A percentile compares a stretch with the other conserved stretches of the same genome.
phyloP scores from a whole-genome alignment of 2,329 filamentous ascomycete genomes.

The Colletotrichum paranaense region DNA sequence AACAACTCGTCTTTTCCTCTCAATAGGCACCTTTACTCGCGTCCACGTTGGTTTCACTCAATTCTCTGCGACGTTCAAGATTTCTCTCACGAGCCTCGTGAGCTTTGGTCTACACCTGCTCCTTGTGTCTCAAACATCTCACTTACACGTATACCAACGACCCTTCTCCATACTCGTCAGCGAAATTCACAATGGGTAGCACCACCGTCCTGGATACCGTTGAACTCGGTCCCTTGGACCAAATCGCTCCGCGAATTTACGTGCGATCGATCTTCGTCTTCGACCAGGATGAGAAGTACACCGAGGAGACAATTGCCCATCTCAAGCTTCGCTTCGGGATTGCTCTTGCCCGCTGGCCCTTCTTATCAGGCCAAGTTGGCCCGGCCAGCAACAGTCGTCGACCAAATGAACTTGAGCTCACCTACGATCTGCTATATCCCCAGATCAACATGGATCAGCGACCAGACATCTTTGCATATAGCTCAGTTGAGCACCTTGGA shows the following conservation, averaged over 20 bases:
- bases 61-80: background rate
- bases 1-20: background rate
- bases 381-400: background rate
- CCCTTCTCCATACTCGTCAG: background rate
- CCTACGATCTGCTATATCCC: background rate
- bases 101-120: conserved; percentile 10
- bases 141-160: background rate
- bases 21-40: background rate
- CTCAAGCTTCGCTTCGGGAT: background rate
- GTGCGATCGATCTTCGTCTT: conserved; percentile 18
- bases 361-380: conserved; percentile 15
- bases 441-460: background rate
- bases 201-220: background rate
- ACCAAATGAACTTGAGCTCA: conserved; percentile 14
- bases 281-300: background rate
- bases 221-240: conserved; percentile 6
- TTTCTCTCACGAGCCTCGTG: background rate
- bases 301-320: background rate
- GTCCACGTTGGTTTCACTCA: background rate
- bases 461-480: background rate
- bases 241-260: conserved; percentile 30
- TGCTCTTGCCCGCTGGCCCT: conserved; percentile 15
- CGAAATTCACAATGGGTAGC: background rate
- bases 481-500: background rate
- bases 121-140: conserved; percentile 31